Percentiles rank a stretch among this genome's conserved stretches.
Conservation (phyloP, 305 asterid species). For the Fraxinus velutina region DNA sequence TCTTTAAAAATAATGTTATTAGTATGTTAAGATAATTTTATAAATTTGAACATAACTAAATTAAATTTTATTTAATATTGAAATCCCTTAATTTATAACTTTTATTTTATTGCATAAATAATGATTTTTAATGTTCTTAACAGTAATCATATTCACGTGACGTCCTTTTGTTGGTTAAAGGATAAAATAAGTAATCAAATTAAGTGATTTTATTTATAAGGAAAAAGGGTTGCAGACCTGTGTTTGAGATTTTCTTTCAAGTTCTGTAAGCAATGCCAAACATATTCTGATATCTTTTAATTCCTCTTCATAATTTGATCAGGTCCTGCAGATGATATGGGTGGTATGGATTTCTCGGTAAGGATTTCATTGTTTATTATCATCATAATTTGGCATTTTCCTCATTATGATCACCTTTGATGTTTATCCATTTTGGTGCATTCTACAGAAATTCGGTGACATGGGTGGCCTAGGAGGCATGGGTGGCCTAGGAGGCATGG, state of each 20-base stretch:
- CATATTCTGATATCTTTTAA: background rate
- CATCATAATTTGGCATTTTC: background rate
- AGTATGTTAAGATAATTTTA: background rate
- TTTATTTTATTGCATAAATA: background rate
- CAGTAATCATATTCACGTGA: background rate
- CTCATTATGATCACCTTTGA: background rate
- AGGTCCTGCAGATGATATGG: conserved; percentile 73
- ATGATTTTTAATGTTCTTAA: background rate
- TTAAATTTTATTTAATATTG: background rate
- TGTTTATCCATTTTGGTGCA: background rate
- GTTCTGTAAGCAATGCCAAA: background rate
- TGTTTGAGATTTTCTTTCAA: background rate
- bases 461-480: conserved; percentile 57
- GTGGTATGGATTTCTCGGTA: conserved; percentile 92
- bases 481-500: conserved; percentile 47
- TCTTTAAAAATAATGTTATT: background rate
- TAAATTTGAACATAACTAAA: background rate
- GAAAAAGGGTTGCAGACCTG: background rate
- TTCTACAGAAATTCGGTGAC: conserved; percentile 65
- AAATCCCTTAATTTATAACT: background rate
- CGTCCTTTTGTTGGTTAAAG: background rate
- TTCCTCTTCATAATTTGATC: conserved; percentile 14
- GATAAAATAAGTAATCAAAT: background rate
- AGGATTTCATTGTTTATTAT: conserved; percentile 17
- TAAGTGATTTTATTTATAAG: background rate